Base-by-base conservation (phyloP, 2,329 filamentous ascomycete genomes). In the Fusarium compactum region DNA sequence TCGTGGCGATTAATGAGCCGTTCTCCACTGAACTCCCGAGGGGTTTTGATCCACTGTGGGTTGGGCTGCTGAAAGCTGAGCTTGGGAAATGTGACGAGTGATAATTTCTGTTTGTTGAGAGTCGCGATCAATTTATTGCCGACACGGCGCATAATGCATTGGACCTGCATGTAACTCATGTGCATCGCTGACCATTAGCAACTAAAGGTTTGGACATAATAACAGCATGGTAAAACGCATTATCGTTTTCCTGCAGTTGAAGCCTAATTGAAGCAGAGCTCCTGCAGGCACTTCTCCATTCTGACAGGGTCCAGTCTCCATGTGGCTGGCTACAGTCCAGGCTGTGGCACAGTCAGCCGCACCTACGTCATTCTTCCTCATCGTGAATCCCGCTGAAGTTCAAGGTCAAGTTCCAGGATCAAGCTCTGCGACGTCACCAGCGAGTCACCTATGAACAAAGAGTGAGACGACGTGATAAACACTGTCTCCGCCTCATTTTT, bases 291-390 rank as follows among this genome's bases (percentile, higher is more conserved):
- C 34, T 38, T 38, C 34, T 38, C 34, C 10, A 38, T 52, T 38
- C n/a, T 52, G 50, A 52, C 34, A 52, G 48, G 48, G 50, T 52
- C 25, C 24, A 20, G 18, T 40, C 38, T 29, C 15, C 45, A 44
- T 10, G 34, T 53, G 50, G 30, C 47, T 64, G 44, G 32, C 18
- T 46, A 22, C 20, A 40, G 22, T 22, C 12, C 15, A 67, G 67
- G 63, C 67, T 64, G 64, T 22, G n/a, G 16, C 38, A 57, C 29
- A 18, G 12, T 14, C 22, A 71, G 69, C 69, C 69, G 66, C 69
- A 63, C 15, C 40, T 58, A 72, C 69, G 69, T 72, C 69, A 72
- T 70, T 57, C 32, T 24, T 34, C 25, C n/a, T 20, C 46, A 27
- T 40, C 34, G 5, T 30, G 40, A 32, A 46, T 38, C 32, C 27